Percentiles rank a stretch among this genome's conserved stretches.
Evolutionary conservation across 371 early-diverging fungal genomes (phyloP).

Genomic region (Zychaea mexicana): DNA sequence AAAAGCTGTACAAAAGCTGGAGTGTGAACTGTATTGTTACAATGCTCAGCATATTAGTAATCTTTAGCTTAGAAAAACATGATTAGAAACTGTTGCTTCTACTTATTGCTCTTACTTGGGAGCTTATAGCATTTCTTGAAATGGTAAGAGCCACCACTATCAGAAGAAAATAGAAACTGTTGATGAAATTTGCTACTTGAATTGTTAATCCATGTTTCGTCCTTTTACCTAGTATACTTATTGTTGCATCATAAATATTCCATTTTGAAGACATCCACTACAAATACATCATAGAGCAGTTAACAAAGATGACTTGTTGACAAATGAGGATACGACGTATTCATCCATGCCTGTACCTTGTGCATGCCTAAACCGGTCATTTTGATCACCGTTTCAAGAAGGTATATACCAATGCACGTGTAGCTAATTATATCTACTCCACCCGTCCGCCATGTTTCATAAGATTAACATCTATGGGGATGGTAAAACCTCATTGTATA

Average conservation of each 20-base stretch:
- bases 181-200: too few relatives aligned
- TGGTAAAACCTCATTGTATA: too few relatives aligned
- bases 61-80: too few relatives aligned
- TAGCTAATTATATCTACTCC: neutral
- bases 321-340: too few relatives aligned
- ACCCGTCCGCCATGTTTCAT: too few relatives aligned
- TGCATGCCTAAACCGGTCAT: conserved; percentile 45
- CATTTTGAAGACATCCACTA: conserved; percentile 50
- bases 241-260: conserved; percentile 49
- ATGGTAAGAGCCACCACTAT: too few relatives aligned
- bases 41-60: too few relatives aligned
- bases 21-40: neutral
- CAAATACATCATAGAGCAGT: neutral
- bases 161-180: too few relatives aligned
- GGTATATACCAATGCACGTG: conserved; percentile 37
- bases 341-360: conserved; percentile 38
- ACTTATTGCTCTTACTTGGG: too few relatives aligned
- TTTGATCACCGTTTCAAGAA: conserved; percentile 46
- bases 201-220: neutral
- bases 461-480: too few relatives aligned
- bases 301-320: neutral
- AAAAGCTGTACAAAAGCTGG: conserved; percentile 22
- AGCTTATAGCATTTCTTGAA: too few relatives aligned
- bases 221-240: conserved; percentile 31
- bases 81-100: too few relatives aligned